Conservation (phyloP, 1,284 basidiomycete genomes). For the Cerioporus squamosus region DNA sequence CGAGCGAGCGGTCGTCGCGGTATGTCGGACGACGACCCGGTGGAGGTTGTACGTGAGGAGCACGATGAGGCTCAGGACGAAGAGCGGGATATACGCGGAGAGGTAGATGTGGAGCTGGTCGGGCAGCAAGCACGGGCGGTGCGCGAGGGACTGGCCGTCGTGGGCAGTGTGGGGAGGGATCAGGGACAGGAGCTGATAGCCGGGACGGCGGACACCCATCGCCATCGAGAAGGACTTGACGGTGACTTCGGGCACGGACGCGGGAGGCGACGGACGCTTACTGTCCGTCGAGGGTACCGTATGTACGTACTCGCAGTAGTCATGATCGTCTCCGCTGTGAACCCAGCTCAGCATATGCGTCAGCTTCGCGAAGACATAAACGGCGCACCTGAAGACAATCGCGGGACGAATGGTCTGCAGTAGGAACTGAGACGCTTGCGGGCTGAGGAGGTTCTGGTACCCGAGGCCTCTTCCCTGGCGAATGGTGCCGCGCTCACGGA, state of each 20-base stretch:
- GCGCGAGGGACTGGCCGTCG: slow-evolving; percentile 38
- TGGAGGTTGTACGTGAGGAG: slow-evolving; percentile 31
- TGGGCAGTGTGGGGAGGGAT: slow-evolving; percentile 33
- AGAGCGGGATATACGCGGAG: slow-evolving; percentile 52
- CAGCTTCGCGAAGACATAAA: not conserved
- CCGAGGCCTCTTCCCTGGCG: slow-evolving; percentile 58
- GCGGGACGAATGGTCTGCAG: slow-evolving; percentile 52
- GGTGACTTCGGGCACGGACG: slow-evolving; percentile 54
- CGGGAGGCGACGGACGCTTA: slow-evolving; percentile 22
- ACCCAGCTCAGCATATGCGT: not conserved
- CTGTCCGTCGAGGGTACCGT: slow-evolving; percentile 29
- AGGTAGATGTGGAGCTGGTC: slow-evolving; percentile 61
- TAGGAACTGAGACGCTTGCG: slow-evolving; percentile 54
- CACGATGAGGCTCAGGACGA: slow-evolving; percentile 39
- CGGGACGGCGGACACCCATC: slow-evolving; percentile 59
- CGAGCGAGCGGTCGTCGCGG: not conserved
- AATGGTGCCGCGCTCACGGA: slow-evolving; percentile 57
- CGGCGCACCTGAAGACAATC: slow-evolving; percentile 52
- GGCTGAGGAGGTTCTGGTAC: slow-evolving; percentile 64
- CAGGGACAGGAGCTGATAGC: slow-evolving; percentile 68
- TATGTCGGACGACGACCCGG: slow-evolving; percentile 26
- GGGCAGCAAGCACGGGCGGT: slow-evolving; percentile 59
- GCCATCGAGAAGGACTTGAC: slow-evolving; percentile 66
- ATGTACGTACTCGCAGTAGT: slow-evolving; percentile 65
- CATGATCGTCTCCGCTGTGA: slow-evolving; percentile 66